Conservation (phyloP, 257 asterid genomes). For the Hygrophila difformis region DNA sequence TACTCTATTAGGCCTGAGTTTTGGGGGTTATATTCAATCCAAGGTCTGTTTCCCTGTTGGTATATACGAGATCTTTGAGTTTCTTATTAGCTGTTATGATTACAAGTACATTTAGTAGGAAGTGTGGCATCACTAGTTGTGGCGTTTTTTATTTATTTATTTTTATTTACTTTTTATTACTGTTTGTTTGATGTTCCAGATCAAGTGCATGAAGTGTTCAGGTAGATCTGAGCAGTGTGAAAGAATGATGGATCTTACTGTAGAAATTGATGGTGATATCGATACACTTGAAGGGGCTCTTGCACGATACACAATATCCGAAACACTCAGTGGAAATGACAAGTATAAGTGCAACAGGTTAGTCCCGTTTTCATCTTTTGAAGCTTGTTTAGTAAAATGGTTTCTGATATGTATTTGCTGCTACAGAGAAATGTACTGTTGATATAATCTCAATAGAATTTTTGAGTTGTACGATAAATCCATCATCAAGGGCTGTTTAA, state of each 20-base stretch:
- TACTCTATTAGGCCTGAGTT: conserved; percentile 47
- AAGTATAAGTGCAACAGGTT: conserved; percentile 59
- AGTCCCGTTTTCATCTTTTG: conserved; percentile 5
- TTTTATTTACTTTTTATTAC: conserved; percentile 13
- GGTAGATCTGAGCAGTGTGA: conserved; percentile 32
- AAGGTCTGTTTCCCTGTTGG: conserved; percentile 31
- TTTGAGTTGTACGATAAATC: no score
- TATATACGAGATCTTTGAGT: not conserved
- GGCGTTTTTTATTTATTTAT: no score
- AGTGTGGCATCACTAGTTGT: not conserved
- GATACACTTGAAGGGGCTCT: conserved; percentile 17
- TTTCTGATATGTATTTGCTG: no score
- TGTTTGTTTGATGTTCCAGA: conserved; percentile 19
- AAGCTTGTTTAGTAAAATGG: not conserved
- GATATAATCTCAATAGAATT: no score
- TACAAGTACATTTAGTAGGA: no score
- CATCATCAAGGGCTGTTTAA: no score
- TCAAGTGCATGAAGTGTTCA: conserved; percentile 38
- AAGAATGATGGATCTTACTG: conserved; percentile 40
- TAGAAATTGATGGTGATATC: conserved; percentile 33
- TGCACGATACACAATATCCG: conserved; percentile 32
- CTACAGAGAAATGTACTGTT: no score
- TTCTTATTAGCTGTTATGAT: no score
- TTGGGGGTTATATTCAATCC: conserved; percentile 60
- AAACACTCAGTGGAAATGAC: conserved; percentile 54